Evolutionary conservation across 306 rosid species (phyloP), one percentile per base, ranked within the genome.

Genomic region (Trifolium subterraneum): DNA sequence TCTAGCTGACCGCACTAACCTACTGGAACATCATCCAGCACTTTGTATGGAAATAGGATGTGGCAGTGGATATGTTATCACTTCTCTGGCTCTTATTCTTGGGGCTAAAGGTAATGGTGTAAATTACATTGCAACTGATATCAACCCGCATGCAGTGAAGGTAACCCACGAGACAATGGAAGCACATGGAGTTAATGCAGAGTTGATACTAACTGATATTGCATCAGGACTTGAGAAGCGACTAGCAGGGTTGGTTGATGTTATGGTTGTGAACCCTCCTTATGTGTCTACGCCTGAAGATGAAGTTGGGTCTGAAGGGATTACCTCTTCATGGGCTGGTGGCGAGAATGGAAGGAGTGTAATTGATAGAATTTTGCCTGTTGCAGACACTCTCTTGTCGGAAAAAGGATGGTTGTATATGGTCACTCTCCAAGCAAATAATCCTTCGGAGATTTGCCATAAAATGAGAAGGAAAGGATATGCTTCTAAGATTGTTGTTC

Each of bases 241-340:
- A 18, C 79, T 95, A 61, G 86, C 90, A 3, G 93, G 97, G 56
- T 64, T 76, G 78, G 87, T 95, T 68, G 99, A 95, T 73, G 93
- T 95, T 38, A 82, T 95, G 77, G 92, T 92, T 52, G 99, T 95
- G 78, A 95, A 95, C 70, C 97, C 99, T 1, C 99, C 99, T 36
- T 95, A 92, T 75, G 99, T 95, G 41, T 97, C 97, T 58, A 95
- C 98, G 59, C 99, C 98, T 20, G 98, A 95, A 78, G 88, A 87
- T 38, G 99, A 95, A 82, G 98, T 92, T 10, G 95, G 97, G 16
- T 68, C 83, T n/a, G 86, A 78, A 78, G 98, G 98, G 18, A 90
- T 95, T 29, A 78, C 87, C 19, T 73, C 97, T 42, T 83, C 99
- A 70, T 95, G 98, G 98, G 99, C 98, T 2, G 99, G 99, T 4